These are phyloP conservation scores for Chlorella sp. DNA, from an alignment of 139 green algal genomes.

Conservation along the genomic window DNA sequence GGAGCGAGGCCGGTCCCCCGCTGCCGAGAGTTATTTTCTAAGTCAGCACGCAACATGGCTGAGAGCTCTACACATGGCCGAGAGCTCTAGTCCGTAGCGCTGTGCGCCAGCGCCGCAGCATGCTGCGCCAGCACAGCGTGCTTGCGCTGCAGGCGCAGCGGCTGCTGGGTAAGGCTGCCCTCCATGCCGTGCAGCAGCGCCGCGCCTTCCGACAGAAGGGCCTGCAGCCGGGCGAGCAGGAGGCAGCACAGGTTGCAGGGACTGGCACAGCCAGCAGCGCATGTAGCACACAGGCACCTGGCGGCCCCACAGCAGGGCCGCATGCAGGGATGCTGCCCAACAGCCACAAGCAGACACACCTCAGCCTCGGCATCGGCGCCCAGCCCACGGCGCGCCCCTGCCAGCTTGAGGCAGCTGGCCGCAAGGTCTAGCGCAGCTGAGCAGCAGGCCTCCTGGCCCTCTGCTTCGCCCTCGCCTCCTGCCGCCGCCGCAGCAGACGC, in stretches of 20 bases:
- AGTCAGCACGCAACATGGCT: too few relatives aligned
- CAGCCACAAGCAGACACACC: neutral
- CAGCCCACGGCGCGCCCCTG: slow-evolving; percentile 12
- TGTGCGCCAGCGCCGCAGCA: neutral
- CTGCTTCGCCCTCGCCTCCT: neutral
- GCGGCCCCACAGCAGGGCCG: too few relatives aligned
- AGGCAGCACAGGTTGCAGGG: neutral
- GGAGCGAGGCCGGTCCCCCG: too few relatives aligned
- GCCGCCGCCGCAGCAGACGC: too few relatives aligned
- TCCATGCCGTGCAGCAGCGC: neutral
- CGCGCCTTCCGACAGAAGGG: neutral
- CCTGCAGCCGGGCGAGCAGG: neutral
- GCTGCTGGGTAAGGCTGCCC: neutral
- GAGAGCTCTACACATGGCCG: too few relatives aligned
- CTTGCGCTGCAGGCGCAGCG: slow-evolving; percentile 22
- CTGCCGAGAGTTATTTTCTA: too few relatives aligned
- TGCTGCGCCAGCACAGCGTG: slow-evolving; percentile 10
- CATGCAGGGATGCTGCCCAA: too few relatives aligned
- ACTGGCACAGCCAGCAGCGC: too few relatives aligned
- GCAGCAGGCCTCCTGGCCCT: neutral
- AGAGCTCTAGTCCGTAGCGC: too few relatives aligned
- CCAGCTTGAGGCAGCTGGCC: slow-evolving; percentile 38
- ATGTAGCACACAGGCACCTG: too few relatives aligned
- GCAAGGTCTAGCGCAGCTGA: slow-evolving; percentile 41
- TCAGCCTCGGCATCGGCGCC: neutral